Evolutionary conservation across 2,329 filamentous ascomycete species (phyloP), one percentile per base, ranked within the genome.

Genomic region (Ophiostoma australiae): DNA sequence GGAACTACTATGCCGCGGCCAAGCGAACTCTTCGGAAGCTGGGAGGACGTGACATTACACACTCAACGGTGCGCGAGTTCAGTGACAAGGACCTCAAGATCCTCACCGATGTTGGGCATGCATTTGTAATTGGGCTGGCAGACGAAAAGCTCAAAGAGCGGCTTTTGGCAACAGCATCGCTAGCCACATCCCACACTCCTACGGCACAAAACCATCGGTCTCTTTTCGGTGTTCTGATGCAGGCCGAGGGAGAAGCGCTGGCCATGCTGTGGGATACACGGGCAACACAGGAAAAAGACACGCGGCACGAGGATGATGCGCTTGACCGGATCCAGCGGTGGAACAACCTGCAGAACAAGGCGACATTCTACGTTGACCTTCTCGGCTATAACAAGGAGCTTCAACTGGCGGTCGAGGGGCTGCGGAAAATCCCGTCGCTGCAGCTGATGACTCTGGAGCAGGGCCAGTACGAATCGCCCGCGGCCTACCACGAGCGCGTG

Each of bases 161-260:
- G 5, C 77, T 90, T 2, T 74, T 79, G 52, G 75, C 73, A 4
- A 85, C 83, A 70, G 80, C 79, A n/a, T 87, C 86, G 1, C 80
- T 88, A 7, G 76, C 78, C 6, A 81, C 81, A 39, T 77, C 76
- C 17, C 72, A 77, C 10, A 69, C 72, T 1, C 70, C 76, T 0
- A 75, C 76, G 2, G 69, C 73, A 2, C 74, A 78, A 6, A 78
- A 77, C 68, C 77, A 80, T 71, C 83, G 85, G 55, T 85, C 86
- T 3, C 81, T 90, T 0, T 78, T 80, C n/a, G 85, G 86, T 0
- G 81, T 87, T 2, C 83, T 80, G 72, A 82, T 79, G 17, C 85
- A 89, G 73, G 77, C 83, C 1, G 87, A 90, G 74, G 87, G 87
- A 8, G 87, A 89, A 75, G 79, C 80, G 27, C 76, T 88, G 31